phyloP scores from a whole-genome alignment of 2,329 filamentous ascomycete genomes.

The Fusarium sp. region DNA sequence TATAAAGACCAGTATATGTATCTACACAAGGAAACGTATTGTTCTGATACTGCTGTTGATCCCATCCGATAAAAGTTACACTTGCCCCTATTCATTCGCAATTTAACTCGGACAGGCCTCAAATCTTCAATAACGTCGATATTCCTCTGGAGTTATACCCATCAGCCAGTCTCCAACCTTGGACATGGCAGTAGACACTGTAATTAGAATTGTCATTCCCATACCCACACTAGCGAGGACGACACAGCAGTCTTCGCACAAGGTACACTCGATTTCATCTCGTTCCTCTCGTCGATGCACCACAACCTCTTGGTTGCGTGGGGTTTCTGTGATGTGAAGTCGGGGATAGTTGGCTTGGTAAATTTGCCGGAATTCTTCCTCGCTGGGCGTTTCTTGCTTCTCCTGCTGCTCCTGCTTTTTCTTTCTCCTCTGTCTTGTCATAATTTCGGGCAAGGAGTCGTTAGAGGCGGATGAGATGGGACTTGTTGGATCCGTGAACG shows the following conservation, averaged over 20 bases:
- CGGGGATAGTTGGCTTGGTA: neutral
- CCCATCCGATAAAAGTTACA: neutral
- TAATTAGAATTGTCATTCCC: neutral
- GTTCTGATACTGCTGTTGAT: neutral
- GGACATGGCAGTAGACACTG: neutral
- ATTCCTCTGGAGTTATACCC: neutral
- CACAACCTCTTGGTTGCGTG: neutral
- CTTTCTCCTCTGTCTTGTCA: neutral
- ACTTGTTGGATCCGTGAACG: neutral
- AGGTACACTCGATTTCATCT: neutral
- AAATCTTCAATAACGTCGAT: neutral
- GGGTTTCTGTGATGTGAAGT: neutral
- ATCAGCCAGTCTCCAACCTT: neutral
- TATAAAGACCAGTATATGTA: neutral
- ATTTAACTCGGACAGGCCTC: neutral
- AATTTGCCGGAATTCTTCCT: neutral
- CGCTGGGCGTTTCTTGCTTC: too few species aligned
- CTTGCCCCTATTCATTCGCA: neutral
- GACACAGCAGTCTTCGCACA: neutral
- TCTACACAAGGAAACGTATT: neutral
- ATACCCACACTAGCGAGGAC: neutral
- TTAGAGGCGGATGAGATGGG: neutral
- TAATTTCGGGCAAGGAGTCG: neutral
- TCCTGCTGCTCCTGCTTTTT: too few species aligned
- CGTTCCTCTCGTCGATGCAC: neutral